Conservation (phyloP, 352 stramenopile genomes). For the Saprolegnia parasitica region DNA sequence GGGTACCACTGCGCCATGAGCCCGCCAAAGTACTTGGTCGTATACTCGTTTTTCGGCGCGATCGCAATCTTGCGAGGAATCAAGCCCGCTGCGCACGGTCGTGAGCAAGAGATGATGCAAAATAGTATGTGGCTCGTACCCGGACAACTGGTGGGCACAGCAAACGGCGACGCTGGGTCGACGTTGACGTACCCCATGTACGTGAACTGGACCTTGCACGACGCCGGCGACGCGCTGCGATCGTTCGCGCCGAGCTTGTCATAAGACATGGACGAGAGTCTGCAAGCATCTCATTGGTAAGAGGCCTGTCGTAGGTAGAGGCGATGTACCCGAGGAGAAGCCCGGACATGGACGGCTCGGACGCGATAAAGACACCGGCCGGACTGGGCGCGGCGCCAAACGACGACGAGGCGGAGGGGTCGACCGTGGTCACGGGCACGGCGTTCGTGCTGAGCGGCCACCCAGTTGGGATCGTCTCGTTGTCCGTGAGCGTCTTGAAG, state of each 20-base stretch:
- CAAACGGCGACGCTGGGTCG: constrained; percentile 2
- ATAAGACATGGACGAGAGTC: constrained; percentile 32
- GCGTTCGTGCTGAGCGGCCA: constrained; percentile 41
- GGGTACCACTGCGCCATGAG: constrained; percentile 64
- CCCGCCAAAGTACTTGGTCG: constrained; percentile 58
- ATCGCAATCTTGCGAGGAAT: constrained; percentile 41
- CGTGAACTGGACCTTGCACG: constrained; percentile 8
- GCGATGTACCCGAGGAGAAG: constrained; percentile 39
- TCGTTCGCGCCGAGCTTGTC: not conserved
- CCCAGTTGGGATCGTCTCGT: constrained; percentile 44
- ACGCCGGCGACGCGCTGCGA: not conserved
- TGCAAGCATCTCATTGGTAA: too few relatives aligned
- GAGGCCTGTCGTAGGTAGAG: too few relatives aligned
- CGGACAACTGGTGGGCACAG: not conserved
- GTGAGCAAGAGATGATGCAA: not conserved
- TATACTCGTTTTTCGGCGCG: constrained; percentile 53
- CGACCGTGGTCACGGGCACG: constrained; percentile 30
- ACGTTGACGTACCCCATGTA: constrained; percentile 21
- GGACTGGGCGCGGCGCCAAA: constrained; percentile 36
- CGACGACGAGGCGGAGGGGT: constrained; percentile 29
- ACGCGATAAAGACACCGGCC: constrained; percentile 45
- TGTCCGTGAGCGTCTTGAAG: constrained; percentile 46
- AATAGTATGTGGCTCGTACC: not conserved
- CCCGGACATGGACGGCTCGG: constrained; percentile 51
- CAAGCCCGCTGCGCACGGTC: not conserved